These are phyloP conservation scores for Ceratocystis smalleyi DNA, from an alignment of 2,329 filamentous ascomycete species.

Conservation along the genomic window DNA sequence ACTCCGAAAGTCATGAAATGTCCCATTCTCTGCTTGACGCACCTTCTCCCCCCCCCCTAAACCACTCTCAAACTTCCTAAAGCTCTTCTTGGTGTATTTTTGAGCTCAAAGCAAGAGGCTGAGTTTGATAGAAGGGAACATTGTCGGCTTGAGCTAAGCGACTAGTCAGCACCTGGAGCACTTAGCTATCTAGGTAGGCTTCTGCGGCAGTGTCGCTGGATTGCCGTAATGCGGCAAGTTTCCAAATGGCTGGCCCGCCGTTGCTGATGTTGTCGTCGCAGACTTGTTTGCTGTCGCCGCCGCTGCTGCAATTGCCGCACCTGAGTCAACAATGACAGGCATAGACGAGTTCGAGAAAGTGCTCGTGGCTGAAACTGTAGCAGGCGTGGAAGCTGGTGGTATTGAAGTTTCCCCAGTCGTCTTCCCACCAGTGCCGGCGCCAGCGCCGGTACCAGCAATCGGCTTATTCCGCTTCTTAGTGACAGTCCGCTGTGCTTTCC, in stretches of 20 bases:
- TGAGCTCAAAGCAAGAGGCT: too few species aligned
- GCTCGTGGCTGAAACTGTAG: not conserved
- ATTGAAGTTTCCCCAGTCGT: not conserved
- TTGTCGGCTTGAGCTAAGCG: too few species aligned
- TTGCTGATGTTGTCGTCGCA: slow-evolving; percentile 17
- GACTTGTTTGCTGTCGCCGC: not conserved
- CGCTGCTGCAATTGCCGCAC: not conserved
- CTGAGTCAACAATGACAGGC: not conserved
- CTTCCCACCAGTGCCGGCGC: not conserved
- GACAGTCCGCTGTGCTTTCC: slow-evolving; percentile 29
- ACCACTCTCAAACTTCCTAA: not conserved
- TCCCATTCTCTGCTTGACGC: not conserved
- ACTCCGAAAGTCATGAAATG: slow-evolving; percentile 1
- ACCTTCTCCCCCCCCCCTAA: not conserved
- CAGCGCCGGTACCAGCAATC: not conserved
- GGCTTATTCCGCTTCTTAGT: slow-evolving; percentile 19
- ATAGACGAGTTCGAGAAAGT: not conserved
- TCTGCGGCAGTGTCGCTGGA: slow-evolving; percentile 43
- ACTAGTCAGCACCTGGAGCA: not conserved
- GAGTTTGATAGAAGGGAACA: too few species aligned
- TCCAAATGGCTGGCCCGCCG: slow-evolving; percentile 29
- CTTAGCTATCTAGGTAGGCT: slow-evolving; percentile 26
- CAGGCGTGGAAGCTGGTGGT: not conserved
- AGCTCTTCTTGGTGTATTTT: not conserved
- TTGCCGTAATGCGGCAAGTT: slow-evolving; percentile 44